Percentiles rank a stretch among this genome's conserved stretches.
phyloP scores from a whole-genome alignment of 805 yeast genomes.

The Priceomyces melissophilus region DNA sequence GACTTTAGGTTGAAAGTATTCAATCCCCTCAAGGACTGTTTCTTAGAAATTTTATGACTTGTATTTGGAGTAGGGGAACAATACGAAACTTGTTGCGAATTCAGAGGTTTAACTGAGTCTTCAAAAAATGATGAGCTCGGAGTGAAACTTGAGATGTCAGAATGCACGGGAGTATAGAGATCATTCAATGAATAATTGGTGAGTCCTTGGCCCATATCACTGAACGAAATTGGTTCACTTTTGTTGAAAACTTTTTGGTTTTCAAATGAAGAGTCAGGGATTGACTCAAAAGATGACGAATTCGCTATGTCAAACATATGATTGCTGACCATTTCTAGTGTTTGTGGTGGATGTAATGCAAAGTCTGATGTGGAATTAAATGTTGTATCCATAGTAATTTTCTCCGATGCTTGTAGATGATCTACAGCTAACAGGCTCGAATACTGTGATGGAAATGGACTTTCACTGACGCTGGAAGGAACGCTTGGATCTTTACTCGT shows the following conservation, averaged over 20 bases:
- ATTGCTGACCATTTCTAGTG: slow-evolving; percentile 19
- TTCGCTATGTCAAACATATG: slow-evolving; percentile 23
- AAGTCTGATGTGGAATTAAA: slow-evolving; percentile 13
- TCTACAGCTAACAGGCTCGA: background rate
- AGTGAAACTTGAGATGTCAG: slow-evolving; percentile 16
- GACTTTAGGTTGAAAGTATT: slow-evolving; percentile 9
- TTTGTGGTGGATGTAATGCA: slow-evolving; percentile 6
- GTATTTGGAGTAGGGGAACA: slow-evolving; percentile 4
- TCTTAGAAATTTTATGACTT: slow-evolving; percentile 14
- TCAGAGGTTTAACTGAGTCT: slow-evolving; percentile 1
- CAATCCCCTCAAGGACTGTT: slow-evolving; percentile 15
- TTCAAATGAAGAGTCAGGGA: slow-evolving; percentile 18
- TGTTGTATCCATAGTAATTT: slow-evolving; percentile 11
- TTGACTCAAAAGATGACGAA: slow-evolving; percentile 22
- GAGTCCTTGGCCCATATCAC: background rate
- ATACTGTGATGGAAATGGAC: background rate
- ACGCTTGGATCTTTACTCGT: no score
- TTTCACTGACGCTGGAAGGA: no score
- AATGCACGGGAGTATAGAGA: slow-evolving; percentile 16
- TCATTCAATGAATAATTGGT: slow-evolving; percentile 16
- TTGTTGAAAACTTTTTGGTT: background rate
- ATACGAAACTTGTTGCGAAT: slow-evolving; percentile 1
- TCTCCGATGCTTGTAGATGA: background rate
- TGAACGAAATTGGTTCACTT: background rate
- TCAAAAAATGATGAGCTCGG: slow-evolving; percentile 12